phyloP scores from a whole-genome alignment of 768 basidiomycete genomes.

The Pleurotus salmoneostramineus region DNA sequence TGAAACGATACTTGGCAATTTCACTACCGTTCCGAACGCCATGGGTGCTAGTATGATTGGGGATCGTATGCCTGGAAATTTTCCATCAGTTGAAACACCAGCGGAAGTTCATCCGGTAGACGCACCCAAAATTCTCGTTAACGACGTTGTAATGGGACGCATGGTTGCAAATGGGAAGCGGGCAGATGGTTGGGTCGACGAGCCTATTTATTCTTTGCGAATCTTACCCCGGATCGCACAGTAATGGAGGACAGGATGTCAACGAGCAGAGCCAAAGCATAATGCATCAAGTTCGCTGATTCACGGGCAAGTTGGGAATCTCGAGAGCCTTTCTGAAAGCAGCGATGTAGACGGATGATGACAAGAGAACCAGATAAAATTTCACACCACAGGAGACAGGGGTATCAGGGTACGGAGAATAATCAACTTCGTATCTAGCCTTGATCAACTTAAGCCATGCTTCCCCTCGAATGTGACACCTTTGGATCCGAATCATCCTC shows the following conservation, averaged over 20 bases:
- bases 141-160: not conserved
- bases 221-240: too few species aligned
- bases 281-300: too few species aligned
- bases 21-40: constrained; percentile 35
- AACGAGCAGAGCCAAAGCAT: too few species aligned
- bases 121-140: not conserved
- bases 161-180: not conserved
- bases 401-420: not conserved
- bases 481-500: not conserved
- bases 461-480: not conserved
- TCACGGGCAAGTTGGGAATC: too few species aligned
- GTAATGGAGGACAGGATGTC: too few species aligned
- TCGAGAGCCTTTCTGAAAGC: too few species aligned
- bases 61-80: constrained; percentile 32
- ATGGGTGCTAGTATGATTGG: constrained; percentile 60
- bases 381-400: too few species aligned
- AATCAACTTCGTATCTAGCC: not conserved
- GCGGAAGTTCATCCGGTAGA: not conserved
- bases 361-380: too few species aligned
- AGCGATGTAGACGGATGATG: too few species aligned
- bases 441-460: not conserved
- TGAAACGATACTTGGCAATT: constrained; percentile 40
- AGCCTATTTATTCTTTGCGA: too few species aligned
- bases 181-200: too few species aligned
- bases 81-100: not conserved